Evolutionary conservation across 176 grass and related monocot species (phyloP).

Genomic region (Carex cristatella): DNA sequence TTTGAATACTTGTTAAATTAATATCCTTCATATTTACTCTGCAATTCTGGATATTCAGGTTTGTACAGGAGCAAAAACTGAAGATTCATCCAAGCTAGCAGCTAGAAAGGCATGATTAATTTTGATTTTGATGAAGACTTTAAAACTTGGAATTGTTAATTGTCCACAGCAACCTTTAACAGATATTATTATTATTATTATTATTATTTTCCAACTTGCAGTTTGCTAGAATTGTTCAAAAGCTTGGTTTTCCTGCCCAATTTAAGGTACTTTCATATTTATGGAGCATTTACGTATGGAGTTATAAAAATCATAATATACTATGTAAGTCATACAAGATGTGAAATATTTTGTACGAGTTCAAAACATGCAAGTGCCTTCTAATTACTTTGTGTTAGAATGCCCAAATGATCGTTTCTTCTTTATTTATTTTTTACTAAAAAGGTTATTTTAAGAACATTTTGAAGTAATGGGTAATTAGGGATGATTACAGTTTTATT

Average conservation of each 20-base stretch:
- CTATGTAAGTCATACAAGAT: not conserved
- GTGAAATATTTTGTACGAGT: not conserved
- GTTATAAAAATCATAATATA: not conserved
- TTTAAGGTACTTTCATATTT: conserved; percentile 26
- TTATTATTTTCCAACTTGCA: conserved; percentile 1
- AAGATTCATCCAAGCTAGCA: conserved; percentile 52
- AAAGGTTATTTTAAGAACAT: not conserved
- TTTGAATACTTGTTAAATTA: not conserved
- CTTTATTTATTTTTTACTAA: not conserved
- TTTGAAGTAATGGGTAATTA: not conserved
- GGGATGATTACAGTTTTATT: not conserved
- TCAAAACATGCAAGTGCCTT: not conserved
- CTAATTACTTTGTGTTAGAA: not conserved
- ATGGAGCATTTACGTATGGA: not conserved
- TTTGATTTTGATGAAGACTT: not conserved
- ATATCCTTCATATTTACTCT: not conserved
- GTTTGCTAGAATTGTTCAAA: conserved; percentile 38
- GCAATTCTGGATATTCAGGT: conserved; percentile 20
- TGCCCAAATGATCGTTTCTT: not conserved
- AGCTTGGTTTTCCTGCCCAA: conserved; percentile 31
- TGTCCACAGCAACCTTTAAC: not conserved
- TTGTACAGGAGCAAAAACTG: conserved; percentile 82
- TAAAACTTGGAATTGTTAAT: not conserved
- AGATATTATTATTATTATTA: not conserved
- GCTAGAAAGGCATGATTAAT: conserved; percentile 15